These are phyloP conservation scores for Rauvolfia tetraphylla DNA, from an alignment of 257 asterid genomes.

Conservation along the genomic window DNA sequence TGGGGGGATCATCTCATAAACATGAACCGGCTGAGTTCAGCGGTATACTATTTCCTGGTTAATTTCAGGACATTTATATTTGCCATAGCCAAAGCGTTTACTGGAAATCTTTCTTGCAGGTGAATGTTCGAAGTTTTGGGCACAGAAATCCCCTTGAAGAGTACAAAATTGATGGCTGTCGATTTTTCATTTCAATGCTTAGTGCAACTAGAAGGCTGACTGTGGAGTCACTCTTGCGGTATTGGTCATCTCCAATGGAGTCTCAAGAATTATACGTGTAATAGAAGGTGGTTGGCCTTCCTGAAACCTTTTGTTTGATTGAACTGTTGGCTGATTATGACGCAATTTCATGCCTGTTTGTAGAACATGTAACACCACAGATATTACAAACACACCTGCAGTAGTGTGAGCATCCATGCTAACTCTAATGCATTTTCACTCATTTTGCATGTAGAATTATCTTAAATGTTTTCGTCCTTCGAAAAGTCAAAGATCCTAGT, in stretches of 20 bases:
- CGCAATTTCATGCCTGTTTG: background rate
- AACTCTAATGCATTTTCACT: background rate
- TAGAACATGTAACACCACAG: background rate
- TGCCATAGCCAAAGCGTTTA: background rate
- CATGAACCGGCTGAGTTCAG: slow-evolving; percentile 95
- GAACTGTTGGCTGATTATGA: background rate
- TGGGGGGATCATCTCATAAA: slow-evolving; percentile 99
- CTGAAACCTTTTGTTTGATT: background rate
- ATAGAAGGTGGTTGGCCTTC: slow-evolving; percentile 11
- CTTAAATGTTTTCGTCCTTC: background rate
- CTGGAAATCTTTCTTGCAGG: slow-evolving; percentile 39
- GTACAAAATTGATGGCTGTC: slow-evolving; percentile 97
- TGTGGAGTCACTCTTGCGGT: slow-evolving; percentile 76
- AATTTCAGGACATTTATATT: slow-evolving; percentile 3
- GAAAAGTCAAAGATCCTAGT: background rate
- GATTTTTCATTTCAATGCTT: slow-evolving; percentile 95
- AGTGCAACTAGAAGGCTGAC: slow-evolving; percentile 87
- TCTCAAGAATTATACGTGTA: slow-evolving; percentile 61
- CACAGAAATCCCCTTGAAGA: slow-evolving; percentile 97
- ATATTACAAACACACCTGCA: background rate
- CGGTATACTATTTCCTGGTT: slow-evolving; percentile 42
- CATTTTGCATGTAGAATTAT: background rate
- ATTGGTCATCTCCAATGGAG: slow-evolving; percentile 92
- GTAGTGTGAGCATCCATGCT: background rate
- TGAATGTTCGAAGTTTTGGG: slow-evolving; percentile 92